phyloP scores from a whole-genome alignment of 2,329 filamentous ascomycete species.

The Curvularia hawaiiensis region DNA sequence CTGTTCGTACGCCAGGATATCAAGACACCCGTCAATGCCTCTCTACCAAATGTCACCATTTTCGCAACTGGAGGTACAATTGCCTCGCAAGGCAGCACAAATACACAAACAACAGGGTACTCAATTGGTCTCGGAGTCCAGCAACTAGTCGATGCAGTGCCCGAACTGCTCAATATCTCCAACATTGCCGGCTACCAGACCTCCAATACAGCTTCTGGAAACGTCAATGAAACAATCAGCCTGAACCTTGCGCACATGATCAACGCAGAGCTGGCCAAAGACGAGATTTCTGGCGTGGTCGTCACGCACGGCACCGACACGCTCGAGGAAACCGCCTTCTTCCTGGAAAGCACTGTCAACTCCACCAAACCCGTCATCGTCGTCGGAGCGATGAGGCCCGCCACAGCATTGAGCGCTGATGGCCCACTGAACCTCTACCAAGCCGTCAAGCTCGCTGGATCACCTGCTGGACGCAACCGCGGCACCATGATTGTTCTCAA shows the following conservation, averaged over 20 bases:
- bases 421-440: conserved; percentile 67
- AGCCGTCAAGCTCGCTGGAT: conserved; percentile 62
- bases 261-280: conserved; percentile 55
- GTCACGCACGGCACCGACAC: conserved; percentile 71
- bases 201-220: conserved; percentile 43
- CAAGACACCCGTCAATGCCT: conserved; percentile 48
- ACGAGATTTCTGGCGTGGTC: conserved; percentile 55
- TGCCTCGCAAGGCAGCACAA: conserved; percentile 57
- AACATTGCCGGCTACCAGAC: conserved; percentile 59
- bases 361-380: conserved; percentile 64
- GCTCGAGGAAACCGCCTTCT: conserved; percentile 68
- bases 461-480: conserved; percentile 53
- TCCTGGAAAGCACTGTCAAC: conserved; percentile 63
- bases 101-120: conserved; percentile 62
- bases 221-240: conserved; percentile 56
- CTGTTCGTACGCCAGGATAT: conserved; percentile 40
- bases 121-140: conserved; percentile 57
- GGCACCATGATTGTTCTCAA: conserved; percentile 67
- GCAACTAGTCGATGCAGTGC: conserved; percentile 60
- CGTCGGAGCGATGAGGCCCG: conserved; percentile 67
- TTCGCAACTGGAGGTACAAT: conserved; percentile 66
- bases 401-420: conserved; percentile 66
- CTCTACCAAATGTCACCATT: conserved; percentile 62
- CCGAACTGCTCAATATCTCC: conserved; percentile 59
- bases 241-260: conserved; percentile 57